phyloP scores from a whole-genome alignment of 139 green algal genomes.

The Tetradesmus lagerheimii region DNA sequence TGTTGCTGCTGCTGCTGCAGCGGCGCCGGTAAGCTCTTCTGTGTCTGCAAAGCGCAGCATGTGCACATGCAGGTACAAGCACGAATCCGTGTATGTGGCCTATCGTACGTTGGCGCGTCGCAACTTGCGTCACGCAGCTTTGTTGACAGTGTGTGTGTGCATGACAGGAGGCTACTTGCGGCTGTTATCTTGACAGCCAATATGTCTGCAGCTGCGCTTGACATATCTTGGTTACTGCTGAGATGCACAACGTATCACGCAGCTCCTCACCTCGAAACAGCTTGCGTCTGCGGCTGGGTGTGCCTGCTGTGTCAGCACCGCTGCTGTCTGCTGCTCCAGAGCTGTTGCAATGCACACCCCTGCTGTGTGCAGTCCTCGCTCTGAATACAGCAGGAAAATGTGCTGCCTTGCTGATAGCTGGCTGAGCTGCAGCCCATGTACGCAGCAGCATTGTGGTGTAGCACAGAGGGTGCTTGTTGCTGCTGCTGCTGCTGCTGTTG shows the following conservation, averaged over 20 bases:
- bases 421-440: not conserved
- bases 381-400: not conserved
- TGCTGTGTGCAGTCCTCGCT: not conserved
- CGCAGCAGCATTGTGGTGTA: not conserved
- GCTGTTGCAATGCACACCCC: not conserved
- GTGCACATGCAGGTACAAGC: not conserved
- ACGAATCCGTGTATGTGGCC: too few species aligned
- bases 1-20: not conserved
- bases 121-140: too few species aligned
- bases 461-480: not conserved
- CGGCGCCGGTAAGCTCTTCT: not conserved
- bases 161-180: too few species aligned
- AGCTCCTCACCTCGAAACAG: not conserved
- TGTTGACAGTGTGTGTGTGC: too few species aligned
- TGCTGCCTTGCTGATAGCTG: not conserved
- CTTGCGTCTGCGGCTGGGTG: not conserved
- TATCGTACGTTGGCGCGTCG: too few species aligned
- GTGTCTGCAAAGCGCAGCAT: not conserved
- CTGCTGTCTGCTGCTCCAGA: not conserved
- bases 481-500: not conserved
- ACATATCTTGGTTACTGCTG: not conserved
- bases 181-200: too few species aligned
- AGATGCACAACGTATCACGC: too few species aligned
- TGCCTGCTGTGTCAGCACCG: not conserved
- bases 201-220: not conserved